Evolutionary conservation across 1,139 yeast genomes (phyloP), one percentile per base, ranked within the genome.

Genomic region (Blastobotrys ciferrii): DNA sequence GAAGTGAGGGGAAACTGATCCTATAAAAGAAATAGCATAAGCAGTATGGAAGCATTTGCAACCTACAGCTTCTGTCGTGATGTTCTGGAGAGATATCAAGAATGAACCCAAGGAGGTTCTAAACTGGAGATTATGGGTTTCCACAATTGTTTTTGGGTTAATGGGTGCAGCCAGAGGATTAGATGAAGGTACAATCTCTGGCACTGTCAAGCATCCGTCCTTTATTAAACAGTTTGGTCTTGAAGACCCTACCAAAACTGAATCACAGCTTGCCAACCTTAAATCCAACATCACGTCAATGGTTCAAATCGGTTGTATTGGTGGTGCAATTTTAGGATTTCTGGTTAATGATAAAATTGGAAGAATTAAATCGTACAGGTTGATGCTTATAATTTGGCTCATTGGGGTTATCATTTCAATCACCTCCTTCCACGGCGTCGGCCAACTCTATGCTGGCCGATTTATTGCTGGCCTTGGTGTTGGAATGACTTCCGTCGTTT

Each of bases 221-320:
- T 80, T 80, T 61, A 63, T 61, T 41, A 45, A 58, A 1, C 68
- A 65, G 51, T 78, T 78, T 58, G 82, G 82, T 1, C 68, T 80
- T 36, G 55, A 60, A 18, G 81, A 77, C 55, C 59, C 65, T 11
- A 39, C 18, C 2, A n/a, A 32, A 28, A 30, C 35, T 18, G 17
- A 42, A 74, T 14, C 6, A 32, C 28, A 39, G 82, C 28, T 36
- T 9, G 40, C 82, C 12, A 69, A 75, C 52, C 61, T 73, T 55
- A 74, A 72, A 53, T 78, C 83, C 7, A 79, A 78, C 58, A 78
- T 80, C 56, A 75, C 80, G 1, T 71, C 83, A 5, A 80, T 80
- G 84, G 84, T 80, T 3, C 82, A 78, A 58, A 63, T 80, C 37
- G 84, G 84, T 2, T 74, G 81, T 18, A 74, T 80, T 49, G 82